A percentile compares a stretch with the other conserved stretches of the same genome.
Conservation (phyloP, 2,329 filamentous ascomycete genomes). For the Neofusicoccum ribis region DNA sequence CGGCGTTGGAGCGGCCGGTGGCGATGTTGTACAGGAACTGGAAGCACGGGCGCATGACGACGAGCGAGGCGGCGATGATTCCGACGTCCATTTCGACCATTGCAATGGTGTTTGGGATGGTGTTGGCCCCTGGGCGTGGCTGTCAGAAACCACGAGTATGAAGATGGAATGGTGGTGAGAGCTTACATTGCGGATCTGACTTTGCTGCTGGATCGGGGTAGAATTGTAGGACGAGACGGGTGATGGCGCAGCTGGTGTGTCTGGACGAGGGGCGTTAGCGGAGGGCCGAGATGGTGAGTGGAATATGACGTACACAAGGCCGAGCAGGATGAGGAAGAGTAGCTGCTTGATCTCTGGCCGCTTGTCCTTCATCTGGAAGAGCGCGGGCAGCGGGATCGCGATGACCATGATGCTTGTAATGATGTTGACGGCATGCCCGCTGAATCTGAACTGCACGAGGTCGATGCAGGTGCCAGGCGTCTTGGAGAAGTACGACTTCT, state of each 20-base stretch:
- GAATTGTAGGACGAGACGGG: conserved; percentile 5
- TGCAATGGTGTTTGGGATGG: not conserved
- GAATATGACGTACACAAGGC: not conserved
- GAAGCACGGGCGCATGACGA: conserved; percentile 11
- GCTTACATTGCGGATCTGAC: not conserved
- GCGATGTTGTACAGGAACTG: conserved; percentile 5
- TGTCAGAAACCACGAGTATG: too few species aligned
- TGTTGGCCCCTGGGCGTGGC: too few species aligned
- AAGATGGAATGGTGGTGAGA: too few species aligned
- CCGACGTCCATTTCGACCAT: conserved; percentile 9
- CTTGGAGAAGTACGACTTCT: conserved; percentile 8
- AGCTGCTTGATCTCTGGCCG: conserved; percentile 11
- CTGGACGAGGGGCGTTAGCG: not conserved
- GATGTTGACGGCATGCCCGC: conserved; percentile 12
- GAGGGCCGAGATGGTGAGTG: too few species aligned
- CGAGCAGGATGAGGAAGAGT: conserved; percentile 8
- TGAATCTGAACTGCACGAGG: not conserved
- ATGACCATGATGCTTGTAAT: conserved; percentile 10
- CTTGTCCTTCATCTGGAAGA: conserved; percentile 6
- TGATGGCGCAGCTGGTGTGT: conserved; percentile 4
- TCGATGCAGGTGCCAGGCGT: conserved; percentile 4
- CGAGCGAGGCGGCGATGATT: conserved; percentile 4
- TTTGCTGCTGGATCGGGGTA: not conserved
- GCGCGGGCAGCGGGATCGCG: conserved; percentile 2
- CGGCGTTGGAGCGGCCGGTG: conserved; percentile 4